Evolutionary conservation across 148 eudicot genomes (phyloP), one percentile per base, ranked within the genome.

Genomic region (Rhododendron vialii): DNA sequence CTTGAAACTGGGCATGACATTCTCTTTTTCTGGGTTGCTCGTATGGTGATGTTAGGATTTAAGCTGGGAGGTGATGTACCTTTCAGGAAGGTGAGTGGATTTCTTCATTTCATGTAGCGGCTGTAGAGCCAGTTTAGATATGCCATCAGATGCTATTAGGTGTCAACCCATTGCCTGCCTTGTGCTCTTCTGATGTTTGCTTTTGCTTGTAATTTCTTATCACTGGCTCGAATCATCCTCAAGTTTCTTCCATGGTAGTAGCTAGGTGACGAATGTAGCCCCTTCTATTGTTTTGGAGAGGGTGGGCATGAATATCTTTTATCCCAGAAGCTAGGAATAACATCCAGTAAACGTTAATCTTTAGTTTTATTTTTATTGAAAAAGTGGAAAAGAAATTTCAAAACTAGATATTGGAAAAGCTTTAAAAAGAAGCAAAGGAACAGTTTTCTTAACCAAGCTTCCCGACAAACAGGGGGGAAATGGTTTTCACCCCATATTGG

Each of bases 1-100:
- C 99, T 97, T 84, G 99, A 97, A 93, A 97, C 98, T 75, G 99
- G 99, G 48, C 99, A 95, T 85, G 99, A 97, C 87, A 97, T 97
- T 87, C 95, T 97, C 24, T 97, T 97, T 57, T 97, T 97, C 88
- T 94, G 98, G 98, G 99, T 95, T 83, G 98, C 99, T 35, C 96
- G 96, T 47, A 95, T 97, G 99, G 99, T 95, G 61, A 97, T 97
- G 99, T 59, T 95, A 83, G 95, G 98, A 80, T 91, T 84, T 84
- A 97, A 93, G 88, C 93, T 97, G 79, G 95, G 95, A 83, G 98
- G 98, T 77, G 93, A 95, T 82, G 93, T 97, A 74, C 99, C 98
- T 41, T 97, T 97, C 85, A 89, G 80, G 87, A 95, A 94, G 96
- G 99, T 97, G 88, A 88, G 87, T 63, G 65, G 36, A 76, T 4